Evolutionary conservation across 768 basidiomycete species (phyloP).

Genomic region (Lactifluus piperatus): DNA sequence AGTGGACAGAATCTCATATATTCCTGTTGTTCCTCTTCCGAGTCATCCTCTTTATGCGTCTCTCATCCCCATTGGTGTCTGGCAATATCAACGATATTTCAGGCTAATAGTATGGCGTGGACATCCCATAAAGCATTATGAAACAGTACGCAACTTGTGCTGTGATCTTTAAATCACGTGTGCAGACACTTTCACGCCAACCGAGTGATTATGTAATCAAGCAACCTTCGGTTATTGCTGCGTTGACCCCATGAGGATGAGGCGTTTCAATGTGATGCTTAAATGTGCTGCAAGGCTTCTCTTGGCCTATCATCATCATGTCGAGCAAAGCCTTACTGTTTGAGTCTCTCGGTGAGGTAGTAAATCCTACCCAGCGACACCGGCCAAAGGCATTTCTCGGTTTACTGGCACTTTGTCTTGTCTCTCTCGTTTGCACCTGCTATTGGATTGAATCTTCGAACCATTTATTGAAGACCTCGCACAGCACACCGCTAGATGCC

Average conservation of each 20-base stretch:
- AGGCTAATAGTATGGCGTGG: background rate
- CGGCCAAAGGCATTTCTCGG: background rate
- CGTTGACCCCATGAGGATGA: constrained; percentile 11
- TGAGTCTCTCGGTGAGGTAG: background rate
- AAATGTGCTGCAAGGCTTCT: background rate
- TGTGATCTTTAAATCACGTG: too few species aligned
- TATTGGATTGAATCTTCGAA: constrained; percentile 3
- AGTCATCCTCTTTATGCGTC: too few species aligned
- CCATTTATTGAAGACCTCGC: background rate
- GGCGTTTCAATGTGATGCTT: constrained; percentile 4
- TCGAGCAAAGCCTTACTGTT: constrained; percentile 1
- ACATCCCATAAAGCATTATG: background rate
- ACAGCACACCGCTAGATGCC: constrained; percentile 23
- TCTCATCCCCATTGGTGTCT: background rate
- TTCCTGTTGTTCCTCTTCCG: too few species aligned
- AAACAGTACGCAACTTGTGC: background rate
- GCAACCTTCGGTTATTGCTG: background rate
- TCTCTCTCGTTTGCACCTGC: constrained; percentile 3
- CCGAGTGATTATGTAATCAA: background rate
- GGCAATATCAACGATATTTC: background rate
- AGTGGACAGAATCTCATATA: too few species aligned
- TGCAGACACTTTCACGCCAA: too few species aligned
- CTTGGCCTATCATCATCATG: constrained; percentile 1
- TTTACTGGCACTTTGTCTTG: background rate
- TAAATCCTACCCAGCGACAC: background rate